Base-by-base conservation (phyloP, 371 early-diverging fungal genomes). In the Apophysomyces elegans region DNA sequence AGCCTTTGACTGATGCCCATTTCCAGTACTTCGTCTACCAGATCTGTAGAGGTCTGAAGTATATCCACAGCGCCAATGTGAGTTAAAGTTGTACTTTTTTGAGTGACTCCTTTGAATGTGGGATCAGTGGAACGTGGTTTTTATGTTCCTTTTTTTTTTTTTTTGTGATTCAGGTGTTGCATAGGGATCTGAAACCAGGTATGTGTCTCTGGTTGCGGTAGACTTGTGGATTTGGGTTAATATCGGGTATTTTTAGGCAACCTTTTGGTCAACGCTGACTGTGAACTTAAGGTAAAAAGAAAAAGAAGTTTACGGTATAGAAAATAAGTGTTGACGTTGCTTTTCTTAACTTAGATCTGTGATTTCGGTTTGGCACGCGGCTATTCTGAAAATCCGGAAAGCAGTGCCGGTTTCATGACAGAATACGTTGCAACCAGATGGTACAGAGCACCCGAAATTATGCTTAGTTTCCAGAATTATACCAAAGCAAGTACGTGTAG, bases 361-460 rank as follows among this genome's bases (percentile, higher is more conserved):
- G 97, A 97, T 80, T 97, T 97, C 80, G 97, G 97, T 37, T 77
- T 97, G 63, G 96, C 97, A 35, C 88, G 97, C 67, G 96, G 99
- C 7, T 91, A 93, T 74, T 92, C 94, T 56, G 85, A 84, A 32
- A 91, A 92, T 64, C 81, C 84, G 5, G 96, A 94, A 16, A 87
- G 84, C 56, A 92, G 93, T 71, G 89, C 88, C 63, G 95, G 95
- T 1, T 96, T 96, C 71, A 93, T 97, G 95, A 96, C 96, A 38
- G 96, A 97, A 77, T 97, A 97, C 68, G 99, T 98, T 37, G 95
- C 98, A 50, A 99, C 99, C 0, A 85, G 99, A 68, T 99, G 99
- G 99, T 99, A 99, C 78, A 88, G 99, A 67, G 93, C 99, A 11
- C 99, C 99, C 35, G 99, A 99, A 77, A 93, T 99, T 64, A 96